Evolutionary conservation across 2,329 filamentous ascomycete genomes (phyloP).

Genomic region (Phialocephala sp.): DNA sequence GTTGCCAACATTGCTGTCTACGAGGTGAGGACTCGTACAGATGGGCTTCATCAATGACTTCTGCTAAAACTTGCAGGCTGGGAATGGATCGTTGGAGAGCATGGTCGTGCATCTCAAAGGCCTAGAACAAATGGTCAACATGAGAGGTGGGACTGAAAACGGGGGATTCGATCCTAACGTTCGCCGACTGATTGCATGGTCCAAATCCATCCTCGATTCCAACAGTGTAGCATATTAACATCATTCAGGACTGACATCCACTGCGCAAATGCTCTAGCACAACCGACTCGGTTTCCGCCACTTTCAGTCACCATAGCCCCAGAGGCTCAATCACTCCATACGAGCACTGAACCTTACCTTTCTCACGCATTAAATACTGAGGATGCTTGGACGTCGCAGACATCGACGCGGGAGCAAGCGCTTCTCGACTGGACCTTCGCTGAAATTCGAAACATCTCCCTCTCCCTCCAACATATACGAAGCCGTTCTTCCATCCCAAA

Average conservation of each 20-base stretch:
- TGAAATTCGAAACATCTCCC: conserved; percentile 9
- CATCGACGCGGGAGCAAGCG: neutral
- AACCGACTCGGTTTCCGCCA: conserved; percentile 19
- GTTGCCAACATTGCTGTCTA: conserved; percentile 24
- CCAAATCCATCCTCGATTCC: neutral
- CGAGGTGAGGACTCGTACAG: conserved; percentile 2
- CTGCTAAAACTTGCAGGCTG: conserved; percentile 7
- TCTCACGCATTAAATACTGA: neutral
- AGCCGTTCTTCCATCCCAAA: conserved; percentile 3
- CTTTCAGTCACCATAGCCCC: conserved; percentile 15
- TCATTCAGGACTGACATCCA: conserved; percentile 18
- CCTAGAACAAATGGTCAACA: conserved; percentile 24
- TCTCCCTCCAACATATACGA: conserved; percentile 6
- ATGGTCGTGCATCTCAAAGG: conserved; percentile 26
- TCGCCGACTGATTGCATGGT: conserved; percentile 25
- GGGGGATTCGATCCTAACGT: conserved; percentile 20
- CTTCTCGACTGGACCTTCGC: conserved; percentile 6
- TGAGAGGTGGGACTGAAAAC: conserved; percentile 23
- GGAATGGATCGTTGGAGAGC: conserved; percentile 18
- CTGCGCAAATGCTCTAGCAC: conserved; percentile 13
- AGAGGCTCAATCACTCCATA: neutral
- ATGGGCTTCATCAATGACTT: neutral
- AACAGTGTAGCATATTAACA: neutral
- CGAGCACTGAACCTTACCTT: no score
- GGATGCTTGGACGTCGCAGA: neutral